These are phyloP conservation scores for Aspergillus unguis DNA, from an alignment of 2,329 filamentous ascomycete genomes.

Conservation along the genomic window DNA sequence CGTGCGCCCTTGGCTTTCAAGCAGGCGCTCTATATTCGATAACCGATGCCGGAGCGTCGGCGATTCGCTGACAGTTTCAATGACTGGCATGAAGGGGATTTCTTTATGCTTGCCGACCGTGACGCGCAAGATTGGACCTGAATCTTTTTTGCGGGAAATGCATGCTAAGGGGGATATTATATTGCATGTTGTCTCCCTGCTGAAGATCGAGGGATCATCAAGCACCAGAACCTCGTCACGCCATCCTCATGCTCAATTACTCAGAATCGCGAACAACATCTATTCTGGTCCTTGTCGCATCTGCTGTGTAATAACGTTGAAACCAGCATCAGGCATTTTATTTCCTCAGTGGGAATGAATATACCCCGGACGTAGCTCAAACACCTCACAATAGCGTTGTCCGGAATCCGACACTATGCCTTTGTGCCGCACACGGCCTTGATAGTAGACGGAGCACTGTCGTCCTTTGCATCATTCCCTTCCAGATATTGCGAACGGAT, in stretches of 20 bases:
- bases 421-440: background rate
- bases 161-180: too few species aligned
- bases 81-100: conserved; percentile 2
- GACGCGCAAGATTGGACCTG: background rate
- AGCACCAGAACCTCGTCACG: background rate
- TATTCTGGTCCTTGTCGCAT: background rate
- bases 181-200: too few species aligned
- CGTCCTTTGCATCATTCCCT: background rate
- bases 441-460: background rate
- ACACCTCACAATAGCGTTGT: background rate
- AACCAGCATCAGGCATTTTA: background rate
- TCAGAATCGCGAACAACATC: background rate
- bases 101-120: background rate
- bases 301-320: background rate
- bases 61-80: background rate
- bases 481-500: background rate
- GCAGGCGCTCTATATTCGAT: background rate
- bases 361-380: background rate
- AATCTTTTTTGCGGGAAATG: too few species aligned
- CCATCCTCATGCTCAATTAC: background rate
- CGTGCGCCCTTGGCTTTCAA: conserved; percentile 7
- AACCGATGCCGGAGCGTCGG: conserved; percentile 1
- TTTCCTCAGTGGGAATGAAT: background rate
- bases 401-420: background rate
- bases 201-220: background rate